Evolutionary conservation across 1,284 basidiomycete species (phyloP).

Genomic region (Ustilago tritici): DNA sequence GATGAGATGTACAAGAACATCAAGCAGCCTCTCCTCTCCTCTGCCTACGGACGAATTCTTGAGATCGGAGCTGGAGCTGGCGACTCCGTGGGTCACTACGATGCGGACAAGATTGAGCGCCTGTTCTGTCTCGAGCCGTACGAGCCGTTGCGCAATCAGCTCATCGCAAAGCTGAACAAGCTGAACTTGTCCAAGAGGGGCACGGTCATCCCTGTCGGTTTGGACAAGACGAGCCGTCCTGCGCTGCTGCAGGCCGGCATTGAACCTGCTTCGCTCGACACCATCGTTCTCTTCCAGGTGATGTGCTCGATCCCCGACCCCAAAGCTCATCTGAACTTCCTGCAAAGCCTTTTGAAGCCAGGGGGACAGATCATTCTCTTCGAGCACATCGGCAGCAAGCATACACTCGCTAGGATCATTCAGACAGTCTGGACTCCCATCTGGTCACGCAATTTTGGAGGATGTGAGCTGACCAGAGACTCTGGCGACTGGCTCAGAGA

Average conservation of each 20-base stretch:
- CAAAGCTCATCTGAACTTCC: slow-evolving; percentile 46
- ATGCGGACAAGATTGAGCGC: slow-evolving; percentile 33
- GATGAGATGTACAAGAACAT: slow-evolving; percentile 31
- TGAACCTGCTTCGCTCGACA: slow-evolving; percentile 47
- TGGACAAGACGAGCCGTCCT: slow-evolving; percentile 26
- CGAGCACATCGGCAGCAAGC: slow-evolving; percentile 55
- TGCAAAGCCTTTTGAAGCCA: slow-evolving; percentile 51
- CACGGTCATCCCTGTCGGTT: slow-evolving; percentile 38
- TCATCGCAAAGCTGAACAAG: slow-evolving; percentile 14
- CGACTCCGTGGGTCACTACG: slow-evolving; percentile 49
- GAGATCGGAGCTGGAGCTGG: slow-evolving; percentile 60
- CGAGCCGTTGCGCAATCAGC: slow-evolving; percentile 34
- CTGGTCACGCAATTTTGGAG: slow-evolving; percentile 49
- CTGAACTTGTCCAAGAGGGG: slow-evolving; percentile 30
- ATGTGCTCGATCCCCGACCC: slow-evolving; percentile 57
- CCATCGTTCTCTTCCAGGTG: slow-evolving; percentile 61
- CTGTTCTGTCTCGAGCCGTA: slow-evolving; percentile 54
- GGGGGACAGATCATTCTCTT: slow-evolving; percentile 60
- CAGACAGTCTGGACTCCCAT: slow-evolving; percentile 42
- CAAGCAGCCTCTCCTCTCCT: slow-evolving; percentile 36
- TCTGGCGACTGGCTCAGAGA: slow-evolving; percentile 37
- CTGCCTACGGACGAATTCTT: slow-evolving; percentile 48
- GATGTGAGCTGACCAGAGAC: slow-evolving; percentile 50
- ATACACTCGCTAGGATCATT: slow-evolving; percentile 27
- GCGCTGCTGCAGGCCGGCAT: slow-evolving; percentile 27